phyloP scores from a whole-genome alignment of 768 basidiomycete species.

The Paxillus rubicundulus region DNA sequence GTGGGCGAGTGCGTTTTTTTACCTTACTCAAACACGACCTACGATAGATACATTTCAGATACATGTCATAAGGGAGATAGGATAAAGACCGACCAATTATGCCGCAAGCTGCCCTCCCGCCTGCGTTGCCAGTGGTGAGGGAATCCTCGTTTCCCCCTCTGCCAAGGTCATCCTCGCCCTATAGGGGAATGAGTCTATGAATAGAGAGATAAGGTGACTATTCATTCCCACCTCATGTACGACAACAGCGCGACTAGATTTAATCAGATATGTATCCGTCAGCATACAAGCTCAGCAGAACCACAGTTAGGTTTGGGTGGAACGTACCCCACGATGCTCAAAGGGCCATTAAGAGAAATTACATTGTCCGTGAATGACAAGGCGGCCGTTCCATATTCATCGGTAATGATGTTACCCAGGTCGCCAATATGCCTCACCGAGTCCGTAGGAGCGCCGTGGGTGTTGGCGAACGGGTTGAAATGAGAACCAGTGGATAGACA shows the following conservation, averaged over 20 bases:
- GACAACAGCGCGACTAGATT: conserved; percentile 62
- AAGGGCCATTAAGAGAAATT: conserved; percentile 66
- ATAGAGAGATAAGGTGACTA: not conserved
- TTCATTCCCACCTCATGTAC: conserved; percentile 58
- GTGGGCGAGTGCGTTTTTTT: not conserved
- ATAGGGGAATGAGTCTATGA: conserved; percentile 9
- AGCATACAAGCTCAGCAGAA: conserved; percentile 1
- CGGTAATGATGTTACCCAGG: conserved; percentile 68
- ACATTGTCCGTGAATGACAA: conserved; percentile 57
- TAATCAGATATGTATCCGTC: conserved; percentile 4
- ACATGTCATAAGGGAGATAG: not conserved
- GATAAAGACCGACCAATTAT: conserved; percentile 55
- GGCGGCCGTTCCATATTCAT: conserved; percentile 53
- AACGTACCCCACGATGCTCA: conserved; percentile 67
- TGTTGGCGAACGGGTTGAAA: conserved; percentile 68
- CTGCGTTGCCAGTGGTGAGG: conserved; percentile 76
- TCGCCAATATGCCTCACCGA: conserved; percentile 67
- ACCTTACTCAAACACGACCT: conserved; percentile 21
- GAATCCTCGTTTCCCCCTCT: conserved; percentile 64
- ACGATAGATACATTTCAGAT: not conserved
- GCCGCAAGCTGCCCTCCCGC: conserved; percentile 75
- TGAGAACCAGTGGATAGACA: conserved; percentile 71
- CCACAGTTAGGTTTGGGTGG: not conserved
- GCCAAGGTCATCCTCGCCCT: conserved; percentile 83
- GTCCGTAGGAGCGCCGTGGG: conserved; percentile 63